Base-by-base conservation (phyloP, 345 rosid genomes). In the Lenwebbia sp. region DNA sequence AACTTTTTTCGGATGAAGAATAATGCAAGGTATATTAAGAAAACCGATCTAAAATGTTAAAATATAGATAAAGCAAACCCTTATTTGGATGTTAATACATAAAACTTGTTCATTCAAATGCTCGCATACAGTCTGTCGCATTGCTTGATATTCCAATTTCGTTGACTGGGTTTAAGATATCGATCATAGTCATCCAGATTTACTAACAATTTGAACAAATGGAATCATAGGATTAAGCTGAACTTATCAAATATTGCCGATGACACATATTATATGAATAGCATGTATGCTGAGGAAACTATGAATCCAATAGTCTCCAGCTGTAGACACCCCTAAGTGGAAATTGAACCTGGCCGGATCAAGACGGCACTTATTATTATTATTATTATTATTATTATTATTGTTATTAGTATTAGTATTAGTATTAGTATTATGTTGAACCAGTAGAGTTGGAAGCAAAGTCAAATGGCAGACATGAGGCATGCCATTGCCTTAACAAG, bases 121-220 rank as follows among this genome's bases (percentile, higher is more conserved):
- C 10, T 62, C 41, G 0, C 12, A 4, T 62, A 8, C 21, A 7
- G 2, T 62, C 11, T 17, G 17, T 62, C 1, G 0, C 22, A 30
- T 30, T 14, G 21, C 21, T 60, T 60, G 74, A 28, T 60, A 60
- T 60, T 60, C 19, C 10, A 0, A 60, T 60, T 60, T 60, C 22
- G 2, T 3, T 1, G 5, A 62, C 8, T 0, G 23, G 5, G 22
- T 15, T 30, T 30, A 1, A 28, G 1, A 30, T 62, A 62, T 62
- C 22, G 37, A 62, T 30, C 22, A 7, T 62, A 15, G 23, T 62
- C 75, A 15, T 62, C 22, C 23, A 3, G 41, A 2, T 62, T 30
- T 62, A 30, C 75, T 62, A 30, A 62, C 41, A 7, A 30, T 37
- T 30, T 30, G 1, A 62, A 14, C 23, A 30, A 11, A 15, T 28